Evolutionary conservation across 2,329 filamentous ascomycete genomes (phyloP).

Genomic region (Penicillium oxalicum): DNA sequence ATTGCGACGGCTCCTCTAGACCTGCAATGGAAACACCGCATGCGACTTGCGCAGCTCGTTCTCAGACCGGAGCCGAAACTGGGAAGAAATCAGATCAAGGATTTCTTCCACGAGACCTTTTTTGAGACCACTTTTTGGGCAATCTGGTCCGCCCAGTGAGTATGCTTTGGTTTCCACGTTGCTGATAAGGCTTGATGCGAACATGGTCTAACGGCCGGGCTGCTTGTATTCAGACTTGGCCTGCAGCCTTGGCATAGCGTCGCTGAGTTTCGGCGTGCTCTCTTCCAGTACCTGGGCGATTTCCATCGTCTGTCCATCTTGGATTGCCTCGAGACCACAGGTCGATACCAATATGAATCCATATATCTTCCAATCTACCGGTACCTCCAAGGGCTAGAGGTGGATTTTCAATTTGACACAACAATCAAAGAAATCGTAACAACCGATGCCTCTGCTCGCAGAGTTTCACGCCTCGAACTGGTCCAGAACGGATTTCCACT

Average conservation of each 20-base stretch:
- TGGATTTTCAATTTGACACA: conserved; percentile 12
- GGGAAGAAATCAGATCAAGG: conserved; percentile 7
- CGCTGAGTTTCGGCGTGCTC: conserved; percentile 12
- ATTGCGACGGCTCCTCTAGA: conserved; percentile 4
- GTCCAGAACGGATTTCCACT: conserved; percentile 1
- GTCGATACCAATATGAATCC: conserved; percentile 12
- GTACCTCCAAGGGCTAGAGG: conserved; percentile 5
- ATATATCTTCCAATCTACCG: conserved; percentile 9
- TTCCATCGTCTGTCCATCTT: conserved; percentile 9
- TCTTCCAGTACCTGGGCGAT: conserved; percentile 8
- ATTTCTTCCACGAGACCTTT: conserved; percentile 7
- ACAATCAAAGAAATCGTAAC: conserved; percentile 7
- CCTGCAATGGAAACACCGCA: conserved; percentile 4
- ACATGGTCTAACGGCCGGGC: neutral
- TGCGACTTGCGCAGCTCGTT: conserved; percentile 6
- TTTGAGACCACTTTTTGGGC: conserved; percentile 14
- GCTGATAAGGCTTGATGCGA: neutral
- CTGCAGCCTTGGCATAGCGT: conserved; percentile 17
- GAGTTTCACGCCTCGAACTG: neutral
- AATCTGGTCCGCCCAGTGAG: conserved; percentile 14
- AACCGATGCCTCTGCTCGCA: neutral
- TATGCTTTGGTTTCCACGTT: neutral
- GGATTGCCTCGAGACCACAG: conserved; percentile 11
- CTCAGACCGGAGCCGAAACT: conserved; percentile 7
- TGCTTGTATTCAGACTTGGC: conserved; percentile 7